phyloP scores from a whole-genome alignment of 768 basidiomycete genomes.

The Psilocybe cubensis region DNA sequence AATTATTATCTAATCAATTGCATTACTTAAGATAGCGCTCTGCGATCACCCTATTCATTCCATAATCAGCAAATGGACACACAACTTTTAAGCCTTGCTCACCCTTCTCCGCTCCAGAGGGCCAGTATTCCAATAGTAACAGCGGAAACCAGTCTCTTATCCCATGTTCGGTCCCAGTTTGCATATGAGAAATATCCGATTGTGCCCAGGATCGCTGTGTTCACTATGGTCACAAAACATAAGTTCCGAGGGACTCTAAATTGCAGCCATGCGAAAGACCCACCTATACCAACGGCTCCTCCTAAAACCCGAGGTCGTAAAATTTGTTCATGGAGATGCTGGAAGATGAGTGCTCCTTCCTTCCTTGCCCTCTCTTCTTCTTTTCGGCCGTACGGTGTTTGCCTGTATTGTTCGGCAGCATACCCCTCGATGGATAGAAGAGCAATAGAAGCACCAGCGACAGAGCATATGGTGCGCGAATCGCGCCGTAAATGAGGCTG shows the following conservation, averaged over 20 bases:
- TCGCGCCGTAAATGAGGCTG: conserved; percentile 64
- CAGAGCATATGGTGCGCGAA: conserved; percentile 52
- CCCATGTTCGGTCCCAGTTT: conserved; percentile 75
- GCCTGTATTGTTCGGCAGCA: conserved; percentile 59
- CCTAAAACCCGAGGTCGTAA: conserved; percentile 69
- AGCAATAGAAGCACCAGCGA: conserved; percentile 56
- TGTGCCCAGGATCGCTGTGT: conserved; percentile 62
- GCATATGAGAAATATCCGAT: conserved; percentile 67
- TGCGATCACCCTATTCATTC: conserved; percentile 10
- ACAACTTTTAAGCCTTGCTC: conserved; percentile 23
- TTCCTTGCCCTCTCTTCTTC: conserved; percentile 60
- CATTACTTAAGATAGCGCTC: conserved; percentile 5
- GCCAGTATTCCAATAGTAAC: conserved; percentile 61
- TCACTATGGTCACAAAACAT: conserved; percentile 42
- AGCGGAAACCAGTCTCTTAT: conserved; percentile 60
- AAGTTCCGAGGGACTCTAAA: background rate
- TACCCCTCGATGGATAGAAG: conserved; percentile 68
- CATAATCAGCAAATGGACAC: background rate
- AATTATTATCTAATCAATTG: conserved; percentile 15
- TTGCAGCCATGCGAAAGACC: conserved; percentile 25
- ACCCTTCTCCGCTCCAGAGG: conserved; percentile 74
- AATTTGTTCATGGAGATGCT: conserved; percentile 55
- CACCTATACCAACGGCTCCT: conserved; percentile 64
- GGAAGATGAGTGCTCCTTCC: conserved; percentile 60
- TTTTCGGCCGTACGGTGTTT: conserved; percentile 59